These are phyloP conservation scores for Rhytidiadelphus loreus DNA, from an alignment of 225 moss, liverwort and hornwort genomes.

Conservation along the genomic window DNA sequence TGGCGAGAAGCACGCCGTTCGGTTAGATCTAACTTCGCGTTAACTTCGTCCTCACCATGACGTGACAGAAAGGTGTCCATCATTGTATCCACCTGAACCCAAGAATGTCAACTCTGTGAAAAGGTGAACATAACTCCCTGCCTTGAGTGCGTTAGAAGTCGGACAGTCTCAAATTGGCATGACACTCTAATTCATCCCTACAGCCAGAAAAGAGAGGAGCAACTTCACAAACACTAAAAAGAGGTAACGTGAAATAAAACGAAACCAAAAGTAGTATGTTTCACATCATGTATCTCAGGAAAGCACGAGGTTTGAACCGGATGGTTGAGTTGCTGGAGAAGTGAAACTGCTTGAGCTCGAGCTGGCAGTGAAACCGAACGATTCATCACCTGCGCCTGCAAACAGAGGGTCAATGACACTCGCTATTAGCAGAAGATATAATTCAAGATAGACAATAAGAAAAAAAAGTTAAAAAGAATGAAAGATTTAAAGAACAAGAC, in stretches of 20 bases:
- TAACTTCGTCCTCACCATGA: constrained; percentile 54
- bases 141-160: background rate
- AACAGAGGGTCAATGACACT: background rate
- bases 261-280: background rate
- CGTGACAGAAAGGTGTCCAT: constrained; percentile 64
- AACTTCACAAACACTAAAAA: background rate
- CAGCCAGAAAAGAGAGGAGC: background rate
- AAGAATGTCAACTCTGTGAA: background rate
- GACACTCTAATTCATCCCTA: background rate
- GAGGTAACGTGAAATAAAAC: background rate
- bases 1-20: constrained; percentile 42
- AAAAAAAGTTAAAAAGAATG: background rate
- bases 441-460: background rate
- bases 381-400: constrained; percentile 79
- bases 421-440: background rate
- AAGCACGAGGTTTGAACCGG: constrained; percentile 45
- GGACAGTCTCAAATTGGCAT: background rate
- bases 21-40: constrained; percentile 41
- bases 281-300: constrained; percentile 1
- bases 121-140: background rate
- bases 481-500: background rate
- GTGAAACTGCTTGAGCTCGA: constrained; percentile 74
- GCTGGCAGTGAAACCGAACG: constrained; percentile 28
- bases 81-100: constrained; percentile 63
- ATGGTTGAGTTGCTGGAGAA: constrained; percentile 76